Evolutionary conservation across 805 yeast species (phyloP).

Genomic region (Debaryomyces hansenii): DNA sequence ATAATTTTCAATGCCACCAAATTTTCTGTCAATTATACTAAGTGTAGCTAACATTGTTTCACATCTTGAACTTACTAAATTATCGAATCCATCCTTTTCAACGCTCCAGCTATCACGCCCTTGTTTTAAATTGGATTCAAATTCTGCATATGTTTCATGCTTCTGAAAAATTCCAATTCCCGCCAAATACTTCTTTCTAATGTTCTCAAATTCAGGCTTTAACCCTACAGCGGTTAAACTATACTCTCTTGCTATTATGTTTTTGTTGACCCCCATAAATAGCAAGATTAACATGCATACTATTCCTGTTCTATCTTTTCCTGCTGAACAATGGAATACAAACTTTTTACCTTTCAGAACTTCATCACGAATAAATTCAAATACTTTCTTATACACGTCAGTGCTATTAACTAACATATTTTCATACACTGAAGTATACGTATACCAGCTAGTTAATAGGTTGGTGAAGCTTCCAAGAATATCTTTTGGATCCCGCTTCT

Average conservation of each 20-base stretch:
- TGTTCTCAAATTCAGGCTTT: background rate
- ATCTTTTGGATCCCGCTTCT: background rate
- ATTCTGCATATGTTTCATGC: background rate
- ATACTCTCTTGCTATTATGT: background rate
- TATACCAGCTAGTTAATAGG: background rate
- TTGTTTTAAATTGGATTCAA: background rate
- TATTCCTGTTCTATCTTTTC: background rate
- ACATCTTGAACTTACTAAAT: background rate
- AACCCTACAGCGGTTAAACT: background rate
- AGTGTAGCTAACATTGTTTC: background rate
- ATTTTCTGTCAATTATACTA: background rate
- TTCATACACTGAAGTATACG: background rate
- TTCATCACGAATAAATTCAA: background rate
- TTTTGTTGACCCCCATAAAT: background rate
- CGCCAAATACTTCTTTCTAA: background rate
- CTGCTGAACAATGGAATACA: background rate
- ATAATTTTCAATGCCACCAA: background rate
- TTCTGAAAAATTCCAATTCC: background rate
- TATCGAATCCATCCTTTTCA: background rate
- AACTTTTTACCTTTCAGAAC: background rate
- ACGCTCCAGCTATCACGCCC: background rate
- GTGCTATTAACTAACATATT: background rate
- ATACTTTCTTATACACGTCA: background rate
- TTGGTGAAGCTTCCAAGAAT: background rate
- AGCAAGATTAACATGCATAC: background rate